A percentile compares a stretch with the other conserved stretches of the same genome.
Conservation (phyloP, 2,329 filamentous ascomycete species). For the Cordyceps militaris region DNA sequence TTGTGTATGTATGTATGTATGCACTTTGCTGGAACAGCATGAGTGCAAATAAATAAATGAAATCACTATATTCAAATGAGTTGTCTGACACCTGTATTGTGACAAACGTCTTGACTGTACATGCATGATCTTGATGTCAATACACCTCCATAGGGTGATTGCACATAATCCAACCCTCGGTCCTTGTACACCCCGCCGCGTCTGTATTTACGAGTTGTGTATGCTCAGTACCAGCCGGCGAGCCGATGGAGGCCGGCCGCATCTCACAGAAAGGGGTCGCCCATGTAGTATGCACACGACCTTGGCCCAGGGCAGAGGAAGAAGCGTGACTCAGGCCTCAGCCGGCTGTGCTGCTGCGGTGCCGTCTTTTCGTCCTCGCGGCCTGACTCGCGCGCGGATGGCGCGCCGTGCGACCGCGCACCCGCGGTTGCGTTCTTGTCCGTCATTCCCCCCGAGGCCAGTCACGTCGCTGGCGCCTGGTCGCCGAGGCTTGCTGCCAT, state of each 20-base stretch:
- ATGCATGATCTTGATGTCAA: too few species aligned
- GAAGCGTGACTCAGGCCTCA: background rate
- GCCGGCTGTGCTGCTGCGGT: too few species aligned
- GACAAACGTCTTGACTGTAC: too few species aligned
- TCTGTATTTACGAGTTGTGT: background rate
- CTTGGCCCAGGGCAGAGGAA: background rate
- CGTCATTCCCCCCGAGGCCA: background rate
- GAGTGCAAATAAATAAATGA: background rate
- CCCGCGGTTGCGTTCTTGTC: background rate
- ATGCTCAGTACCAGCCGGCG: background rate
- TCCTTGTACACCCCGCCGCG: too few species aligned
- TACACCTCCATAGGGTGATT: too few species aligned
- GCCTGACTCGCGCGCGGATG: background rate
- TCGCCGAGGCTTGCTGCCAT: background rate
- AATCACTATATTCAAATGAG: background rate
- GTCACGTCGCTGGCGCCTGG: conserved; percentile 5
- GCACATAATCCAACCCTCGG: too few species aligned
- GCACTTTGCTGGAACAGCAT: background rate
- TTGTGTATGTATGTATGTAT: background rate
- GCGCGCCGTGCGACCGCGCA: background rate
- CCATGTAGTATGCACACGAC: background rate
- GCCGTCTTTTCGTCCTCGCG: background rate
- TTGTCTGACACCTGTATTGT: too few species aligned
- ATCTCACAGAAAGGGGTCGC: background rate
- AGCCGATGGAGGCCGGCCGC: background rate